phyloP scores from a whole-genome alignment of 495 filamentous ascomycete species.

The Eremomyces bilateralis region DNA sequence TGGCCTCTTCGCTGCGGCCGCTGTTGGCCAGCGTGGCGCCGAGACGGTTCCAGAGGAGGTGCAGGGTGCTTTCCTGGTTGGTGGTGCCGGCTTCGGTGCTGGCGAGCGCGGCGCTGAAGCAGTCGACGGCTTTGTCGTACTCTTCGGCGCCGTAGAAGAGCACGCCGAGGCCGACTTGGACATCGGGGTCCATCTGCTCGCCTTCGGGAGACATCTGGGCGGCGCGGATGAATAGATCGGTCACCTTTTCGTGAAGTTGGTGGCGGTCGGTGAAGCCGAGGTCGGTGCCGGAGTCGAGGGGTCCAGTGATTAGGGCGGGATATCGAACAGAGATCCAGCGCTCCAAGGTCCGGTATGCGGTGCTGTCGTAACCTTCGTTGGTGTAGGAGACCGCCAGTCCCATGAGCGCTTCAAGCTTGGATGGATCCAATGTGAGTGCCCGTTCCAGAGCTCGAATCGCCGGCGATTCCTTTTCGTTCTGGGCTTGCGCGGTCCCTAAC shows the following conservation, averaged over 20 bases:
- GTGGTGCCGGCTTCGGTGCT: constrained; percentile 54
- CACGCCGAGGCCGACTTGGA: constrained; percentile 91
- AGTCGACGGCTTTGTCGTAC: constrained; percentile 97
- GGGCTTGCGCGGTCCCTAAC: constrained; percentile 77
- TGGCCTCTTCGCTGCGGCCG: constrained; percentile 81
- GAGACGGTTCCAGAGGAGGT: constrained; percentile 93
- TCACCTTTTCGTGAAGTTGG: constrained; percentile 73
- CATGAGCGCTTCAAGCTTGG: constrained; percentile 80
- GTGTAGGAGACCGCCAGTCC: constrained; percentile 94
- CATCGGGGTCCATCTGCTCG: constrained; percentile 85
- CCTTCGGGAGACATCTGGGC: constrained; percentile 78
- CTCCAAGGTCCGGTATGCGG: constrained; percentile 89
- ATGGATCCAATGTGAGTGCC: constrained; percentile 65
- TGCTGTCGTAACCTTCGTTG: constrained; percentile 94
- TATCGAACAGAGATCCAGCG: constrained; percentile 91
- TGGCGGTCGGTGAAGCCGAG: constrained; percentile 85
- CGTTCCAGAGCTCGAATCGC: constrained; percentile 96
- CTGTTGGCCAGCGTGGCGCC: constrained; percentile 92
- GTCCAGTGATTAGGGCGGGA: constrained; percentile 47
- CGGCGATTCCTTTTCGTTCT: constrained; percentile 94
- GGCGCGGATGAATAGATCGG: constrained; percentile 71
- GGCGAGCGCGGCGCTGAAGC: constrained; percentile 76
- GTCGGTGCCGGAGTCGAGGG: constrained; percentile 44
- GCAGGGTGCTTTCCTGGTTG: constrained; percentile 57
- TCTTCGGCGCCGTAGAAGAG: constrained; percentile 96